phyloP scores from a whole-genome alignment of 1,284 basidiomycete genomes.

The Ganoderma multipileum region DNA sequence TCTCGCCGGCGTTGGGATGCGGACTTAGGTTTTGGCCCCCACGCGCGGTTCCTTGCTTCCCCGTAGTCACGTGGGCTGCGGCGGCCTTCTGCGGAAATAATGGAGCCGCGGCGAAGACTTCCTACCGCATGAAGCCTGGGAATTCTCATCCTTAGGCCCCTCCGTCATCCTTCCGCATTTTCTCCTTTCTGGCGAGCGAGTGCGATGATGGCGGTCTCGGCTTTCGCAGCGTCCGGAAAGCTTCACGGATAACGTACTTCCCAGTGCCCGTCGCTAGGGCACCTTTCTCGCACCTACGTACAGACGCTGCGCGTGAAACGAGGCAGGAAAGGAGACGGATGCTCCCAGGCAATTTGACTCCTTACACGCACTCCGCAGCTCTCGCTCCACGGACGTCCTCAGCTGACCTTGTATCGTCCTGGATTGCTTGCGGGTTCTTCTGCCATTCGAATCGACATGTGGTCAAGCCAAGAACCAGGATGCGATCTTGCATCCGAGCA shows the following conservation, averaged over 20 bases:
- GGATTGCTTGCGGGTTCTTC: conserved; percentile 17
- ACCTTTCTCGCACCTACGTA: not conserved
- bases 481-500: not conserved
- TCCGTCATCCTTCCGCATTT: not conserved
- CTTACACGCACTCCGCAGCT: conserved; percentile 15
- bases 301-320: conserved; percentile 10
- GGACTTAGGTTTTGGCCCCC: not conserved
- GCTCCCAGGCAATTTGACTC: not conserved
- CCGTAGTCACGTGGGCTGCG: not conserved
- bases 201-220: conserved; percentile 13
- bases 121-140: not conserved
- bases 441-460: not conserved
- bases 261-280: conserved; percentile 24
- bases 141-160: not conserved
- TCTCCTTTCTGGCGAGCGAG: not conserved
- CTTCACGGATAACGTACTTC: conserved; percentile 1
- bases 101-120: not conserved
- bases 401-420: conserved; percentile 22
- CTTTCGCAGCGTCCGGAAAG: conserved; percentile 5
- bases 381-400: conserved; percentile 21
- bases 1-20: not conserved
- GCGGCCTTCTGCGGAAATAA: not conserved
- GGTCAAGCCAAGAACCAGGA: not conserved
- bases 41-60: not conserved
- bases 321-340: conserved; percentile 12